These are phyloP conservation scores for Candida ponderosae DNA, from an alignment of 805 yeast species.

Conservation along the genomic window DNA sequence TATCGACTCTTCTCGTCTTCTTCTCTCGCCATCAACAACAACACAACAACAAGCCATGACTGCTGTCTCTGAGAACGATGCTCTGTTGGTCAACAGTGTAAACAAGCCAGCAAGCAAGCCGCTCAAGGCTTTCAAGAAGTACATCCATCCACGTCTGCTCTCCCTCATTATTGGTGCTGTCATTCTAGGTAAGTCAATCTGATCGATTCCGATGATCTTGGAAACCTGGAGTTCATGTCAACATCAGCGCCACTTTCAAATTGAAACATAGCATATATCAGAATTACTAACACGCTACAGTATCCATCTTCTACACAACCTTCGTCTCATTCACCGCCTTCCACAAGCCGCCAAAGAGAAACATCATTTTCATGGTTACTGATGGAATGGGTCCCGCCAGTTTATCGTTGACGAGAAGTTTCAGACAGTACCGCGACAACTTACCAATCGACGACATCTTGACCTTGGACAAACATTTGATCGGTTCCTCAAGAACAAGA, in stretches of 20 bases:
- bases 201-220: too few relatives aligned
- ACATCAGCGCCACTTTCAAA: too few relatives aligned
- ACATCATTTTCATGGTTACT: conserved; percentile 80
- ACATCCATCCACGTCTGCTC: not conserved
- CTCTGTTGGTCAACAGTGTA: not conserved
- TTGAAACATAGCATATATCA: too few relatives aligned
- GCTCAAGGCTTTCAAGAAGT: too few relatives aligned
- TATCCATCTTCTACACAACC: not conserved
- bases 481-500: conserved; percentile 82
- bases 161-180: not conserved
- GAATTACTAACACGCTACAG: too few relatives aligned
- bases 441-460: conserved; percentile 50
- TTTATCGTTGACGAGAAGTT: conserved; percentile 70
- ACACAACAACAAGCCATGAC: too few relatives aligned
- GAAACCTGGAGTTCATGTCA: too few relatives aligned
- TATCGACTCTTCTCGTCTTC: too few relatives aligned
- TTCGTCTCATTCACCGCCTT: not conserved
- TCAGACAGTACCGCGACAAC: conserved; percentile 51
- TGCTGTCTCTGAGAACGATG: too few relatives aligned
- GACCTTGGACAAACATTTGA: conserved; percentile 56
- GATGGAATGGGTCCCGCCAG: conserved; percentile 97
- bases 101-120: too few relatives aligned
- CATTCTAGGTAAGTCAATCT: not conserved
- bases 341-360: conserved; percentile 37
- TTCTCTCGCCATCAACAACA: too few relatives aligned